phyloP scores from a whole-genome alignment of 352 stramenopile genomes.

The Pythium insidiosum region DNA sequence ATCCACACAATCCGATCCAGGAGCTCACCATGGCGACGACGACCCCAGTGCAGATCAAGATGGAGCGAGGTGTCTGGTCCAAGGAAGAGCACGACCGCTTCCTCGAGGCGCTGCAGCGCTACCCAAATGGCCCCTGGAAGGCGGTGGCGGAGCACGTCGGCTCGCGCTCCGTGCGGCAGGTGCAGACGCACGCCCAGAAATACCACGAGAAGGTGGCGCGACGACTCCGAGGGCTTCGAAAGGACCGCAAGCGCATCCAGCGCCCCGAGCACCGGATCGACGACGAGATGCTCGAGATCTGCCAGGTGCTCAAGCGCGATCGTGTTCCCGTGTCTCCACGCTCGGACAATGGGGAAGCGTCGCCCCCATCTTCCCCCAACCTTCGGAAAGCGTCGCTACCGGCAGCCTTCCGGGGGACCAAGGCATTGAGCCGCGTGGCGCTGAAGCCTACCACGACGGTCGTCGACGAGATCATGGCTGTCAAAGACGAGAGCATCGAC shows the following conservation, averaged over 20 bases:
- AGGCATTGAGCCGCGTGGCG: too few relatives aligned
- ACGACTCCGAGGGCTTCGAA: constrained; percentile 31
- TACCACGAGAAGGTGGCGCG: constrained; percentile 51
- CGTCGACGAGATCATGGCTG: too few relatives aligned
- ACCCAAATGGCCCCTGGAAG: constrained; percentile 37
- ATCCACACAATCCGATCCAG: neutral
- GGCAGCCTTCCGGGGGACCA: too few relatives aligned
- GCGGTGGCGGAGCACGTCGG: too few relatives aligned
- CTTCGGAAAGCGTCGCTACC: too few relatives aligned
- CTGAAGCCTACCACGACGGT: too few relatives aligned
- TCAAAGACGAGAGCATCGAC: too few relatives aligned
- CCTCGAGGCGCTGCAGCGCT: constrained; percentile 38
- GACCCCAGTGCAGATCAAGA: neutral
- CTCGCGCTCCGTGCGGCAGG: too few relatives aligned
- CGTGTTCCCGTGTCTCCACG: constrained; percentile 1
- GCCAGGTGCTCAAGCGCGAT: constrained; percentile 2
- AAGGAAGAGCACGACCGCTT: constrained; percentile 30
- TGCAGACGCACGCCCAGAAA: constrained; percentile 58
- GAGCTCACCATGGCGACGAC: neutral
- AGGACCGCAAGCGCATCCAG: constrained; percentile 18
- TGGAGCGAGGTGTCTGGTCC: constrained; percentile 1
- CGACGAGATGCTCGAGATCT: constrained; percentile 5
- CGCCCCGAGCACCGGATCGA: too few relatives aligned
- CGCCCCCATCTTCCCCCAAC: neutral
- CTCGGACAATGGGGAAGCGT: neutral